Evolutionary conservation across 2,329 filamentous ascomycete genomes (phyloP), one percentile per base, ranked within the genome.

Genomic region (Rhynchosporium graminicola): DNA sequence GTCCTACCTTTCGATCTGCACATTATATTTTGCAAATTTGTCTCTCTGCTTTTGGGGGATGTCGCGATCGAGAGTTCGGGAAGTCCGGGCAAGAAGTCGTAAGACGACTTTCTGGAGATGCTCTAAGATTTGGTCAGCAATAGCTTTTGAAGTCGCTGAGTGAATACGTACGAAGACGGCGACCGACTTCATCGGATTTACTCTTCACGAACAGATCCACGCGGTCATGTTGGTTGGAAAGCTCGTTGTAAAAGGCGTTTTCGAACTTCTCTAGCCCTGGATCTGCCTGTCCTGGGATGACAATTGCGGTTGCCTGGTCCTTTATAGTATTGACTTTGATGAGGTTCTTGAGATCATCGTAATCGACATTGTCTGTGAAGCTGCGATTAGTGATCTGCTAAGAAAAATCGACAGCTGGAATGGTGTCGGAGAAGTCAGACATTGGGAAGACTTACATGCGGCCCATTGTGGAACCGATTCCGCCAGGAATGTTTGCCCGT

Each of bases 381-480:
- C 45, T 42, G 20, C 31, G 55, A 60, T 64, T 38, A 65, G 59
- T 36, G 38, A 47, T 60, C 54, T 51, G 60, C 57, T 42, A 26
- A 4, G 33, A 62, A 43, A 20, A 52, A 60, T 29, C 10, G 33
- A 43, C 33, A 20, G 33, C 45, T 42, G 40, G 33, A 43, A 57
- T 59, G 33, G 46, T 51, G 36, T 10, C 28, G 51, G 31, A 28
- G 38, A 46, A 46, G 26, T 47, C 61, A 54, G 48, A 63, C 60
- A 62, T 64, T 52, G 63, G 61, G 15, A 29, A 26, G 31, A 79
- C 80, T 72, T 79, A 91, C 88, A 88, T 67, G 91, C 82, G 71
- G 84, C 89, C 90, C 90, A 95, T 83, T 89, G 86, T 67, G 90
- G 90, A 72, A 92, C 90, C 52, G 90, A 93, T 75, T 90, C 84